Percentiles rank a stretch among this genome's conserved stretches.
Evolutionary conservation across 2,329 filamentous ascomycete species (phyloP).

Genomic region (Claviceps digitariae): DNA sequence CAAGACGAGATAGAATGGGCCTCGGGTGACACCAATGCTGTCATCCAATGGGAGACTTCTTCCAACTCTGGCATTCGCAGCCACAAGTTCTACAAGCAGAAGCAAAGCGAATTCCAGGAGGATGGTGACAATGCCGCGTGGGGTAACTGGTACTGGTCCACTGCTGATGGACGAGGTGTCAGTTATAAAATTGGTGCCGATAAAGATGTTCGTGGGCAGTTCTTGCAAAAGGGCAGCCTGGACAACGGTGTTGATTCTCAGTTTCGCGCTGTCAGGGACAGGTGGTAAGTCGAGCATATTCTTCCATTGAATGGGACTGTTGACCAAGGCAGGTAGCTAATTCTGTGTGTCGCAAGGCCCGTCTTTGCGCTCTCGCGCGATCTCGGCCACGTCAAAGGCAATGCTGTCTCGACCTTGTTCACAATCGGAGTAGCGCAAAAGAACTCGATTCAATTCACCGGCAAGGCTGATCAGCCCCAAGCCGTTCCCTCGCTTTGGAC

Average conservation of each 20-base stretch:
- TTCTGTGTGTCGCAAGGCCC: conserved; percentile 36
- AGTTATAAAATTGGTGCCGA: conserved; percentile 62
- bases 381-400: conserved; percentile 32
- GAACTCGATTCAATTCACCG: conserved; percentile 62
- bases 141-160: conserved; percentile 69
- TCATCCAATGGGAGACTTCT: conserved; percentile 50
- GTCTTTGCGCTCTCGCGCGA: conserved; percentile 66
- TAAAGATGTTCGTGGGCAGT: conserved; percentile 48
- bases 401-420: conserved; percentile 42
- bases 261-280: conserved; percentile 33
- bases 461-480: conserved; percentile 44
- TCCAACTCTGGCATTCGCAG: conserved; percentile 40
- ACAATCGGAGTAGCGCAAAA: conserved; percentile 68
- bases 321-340: not conserved
- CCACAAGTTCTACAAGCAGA: conserved; percentile 46
- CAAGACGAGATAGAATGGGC: conserved; percentile 46
- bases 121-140: conserved; percentile 60
- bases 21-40: conserved; percentile 42
- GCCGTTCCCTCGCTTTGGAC: conserved; percentile 65
- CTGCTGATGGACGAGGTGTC: conserved; percentile 35
- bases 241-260: conserved; percentile 48
- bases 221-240: conserved; percentile 48
- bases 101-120: conserved; percentile 56
- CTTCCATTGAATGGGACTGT: no score
- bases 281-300: conserved; percentile 16